phyloP scores from a whole-genome alignment of 208 protist genomes.

The Wallacemonas sp. region DNA sequence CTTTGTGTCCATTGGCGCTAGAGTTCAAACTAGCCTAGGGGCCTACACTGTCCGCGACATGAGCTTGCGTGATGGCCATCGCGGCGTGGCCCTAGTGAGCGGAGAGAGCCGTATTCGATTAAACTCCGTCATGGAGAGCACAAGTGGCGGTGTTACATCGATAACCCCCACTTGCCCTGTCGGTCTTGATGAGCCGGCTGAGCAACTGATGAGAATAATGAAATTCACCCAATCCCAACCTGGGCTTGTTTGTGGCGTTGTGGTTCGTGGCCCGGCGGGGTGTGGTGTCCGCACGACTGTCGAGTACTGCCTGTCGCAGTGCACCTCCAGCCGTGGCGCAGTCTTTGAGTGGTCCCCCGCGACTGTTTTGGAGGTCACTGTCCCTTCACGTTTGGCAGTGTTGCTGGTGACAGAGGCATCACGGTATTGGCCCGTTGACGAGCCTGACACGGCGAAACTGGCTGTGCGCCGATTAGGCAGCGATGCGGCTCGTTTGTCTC shows the following conservation, averaged over 20 bases:
- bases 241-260: slow-evolving; percentile 36
- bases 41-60: slow-evolving; percentile 50
- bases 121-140: slow-evolving; percentile 24
- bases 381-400: slow-evolving; percentile 16
- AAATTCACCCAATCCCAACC: slow-evolving; percentile 19
- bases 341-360: slow-evolving; percentile 44
- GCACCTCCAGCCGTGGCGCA: neutral
- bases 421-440: slow-evolving; percentile 43
- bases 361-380: slow-evolving; percentile 13
- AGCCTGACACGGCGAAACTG: slow-evolving; percentile 31
- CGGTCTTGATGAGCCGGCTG: slow-evolving; percentile 36
- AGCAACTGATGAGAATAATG: slow-evolving; percentile 28
- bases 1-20: slow-evolving; percentile 48
- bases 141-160: neutral
- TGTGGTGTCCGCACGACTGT: slow-evolving; percentile 54
- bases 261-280: slow-evolving; percentile 44
- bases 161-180: slow-evolving; percentile 15
- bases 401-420: slow-evolving; percentile 40
- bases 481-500: slow-evolving; percentile 28
- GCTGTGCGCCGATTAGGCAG: slow-evolving; percentile 28
- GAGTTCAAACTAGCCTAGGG: slow-evolving; percentile 33
- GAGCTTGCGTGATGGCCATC: slow-evolving; percentile 42
- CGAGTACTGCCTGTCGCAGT: slow-evolving; percentile 23
- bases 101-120: slow-evolving; percentile 49
- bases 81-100: slow-evolving; percentile 56